phyloP scores from a whole-genome alignment of 1,284 basidiomycete species.

The Erythrobasidium hasegawianum region DNA sequence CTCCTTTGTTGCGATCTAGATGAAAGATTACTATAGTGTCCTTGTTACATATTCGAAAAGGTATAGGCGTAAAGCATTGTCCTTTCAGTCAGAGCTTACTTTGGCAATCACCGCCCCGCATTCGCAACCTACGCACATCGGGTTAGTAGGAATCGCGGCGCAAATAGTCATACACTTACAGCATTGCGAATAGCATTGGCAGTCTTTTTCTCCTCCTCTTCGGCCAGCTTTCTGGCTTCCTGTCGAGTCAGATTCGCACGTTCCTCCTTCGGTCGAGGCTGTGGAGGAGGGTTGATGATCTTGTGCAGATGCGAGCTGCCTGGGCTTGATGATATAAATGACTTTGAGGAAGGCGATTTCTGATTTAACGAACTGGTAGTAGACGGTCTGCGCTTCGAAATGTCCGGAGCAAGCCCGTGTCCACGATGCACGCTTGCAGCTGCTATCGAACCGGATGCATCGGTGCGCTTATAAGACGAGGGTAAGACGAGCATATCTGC shows the following conservation, averaged over 20 bases:
- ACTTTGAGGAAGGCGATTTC: not conserved
- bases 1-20: too few species aligned
- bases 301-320: not conserved
- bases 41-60: too few species aligned
- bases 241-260: slow-evolving; percentile 8
- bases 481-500: not conserved
- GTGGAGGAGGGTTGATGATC: slow-evolving; percentile 19
- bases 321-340: not conserved
- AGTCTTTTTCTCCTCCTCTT: slow-evolving; percentile 4
- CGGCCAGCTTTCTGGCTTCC: slow-evolving; percentile 12
- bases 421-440: not conserved
- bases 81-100: too few species aligned
- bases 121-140: too few species aligned
- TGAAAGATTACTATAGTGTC: too few species aligned
- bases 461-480: not conserved
- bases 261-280: slow-evolving; percentile 5
- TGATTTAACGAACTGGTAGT: not conserved
- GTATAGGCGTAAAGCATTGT: too few species aligned
- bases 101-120: too few species aligned
- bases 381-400: slow-evolving; percentile 7
- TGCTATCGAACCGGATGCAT: not conserved
- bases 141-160: too few species aligned
- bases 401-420: not conserved
- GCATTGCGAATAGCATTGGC: slow-evolving; percentile 24
- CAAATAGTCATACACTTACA: too few species aligned